Evolutionary conservation across 768 basidiomycete genomes (phyloP), one percentile per base, ranked within the genome.

Genomic region (Suillus occidentalis): DNA sequence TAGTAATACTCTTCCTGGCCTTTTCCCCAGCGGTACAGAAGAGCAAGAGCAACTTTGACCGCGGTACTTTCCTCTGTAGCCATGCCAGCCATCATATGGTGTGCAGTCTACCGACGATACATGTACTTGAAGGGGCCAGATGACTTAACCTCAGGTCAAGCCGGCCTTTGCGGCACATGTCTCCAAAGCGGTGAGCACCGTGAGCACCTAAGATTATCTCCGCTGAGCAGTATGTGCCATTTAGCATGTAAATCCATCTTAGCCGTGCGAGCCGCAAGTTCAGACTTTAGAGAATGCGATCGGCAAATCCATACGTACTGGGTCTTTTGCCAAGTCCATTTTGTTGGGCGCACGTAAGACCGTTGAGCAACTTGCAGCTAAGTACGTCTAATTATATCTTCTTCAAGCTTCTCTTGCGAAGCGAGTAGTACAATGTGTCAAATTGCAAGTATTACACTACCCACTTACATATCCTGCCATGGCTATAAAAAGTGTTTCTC

Each of bases 401-500:
- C 18, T 20, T 34, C 8, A 20, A 2, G 28, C 31, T 53, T 53
- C 52, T 53, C 28, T 34, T 20, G 18, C 53, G 53, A 55, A 55
- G 18, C 31, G 53, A 34, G 31, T 31, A 53, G n/a, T 18, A 55
- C 18, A 3, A 50, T 52, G 25, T 20, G 53, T 55, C 53, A 55
- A 55, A 55, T 55, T 55, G 20, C 53, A 34, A 20, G 31, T 55
- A 12, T 52, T 52, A 52, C 50, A 28, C 28, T 80, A 65, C 0
- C 74, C 78, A 1, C 73, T 64, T 59, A 79, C 79, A 0, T 75
- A 73, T 2, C 52, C 18, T 20, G 20, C 31, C 53, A 20, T 34
- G 31, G 10, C 53, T 53, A 65, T 56, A 40, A 66, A 50, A 9
- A 65, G 69, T 18, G 43, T 13, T 28, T 62, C 52, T 10, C 45